Percentiles rank a stretch among this genome's conserved stretches.
Evolutionary conservation across 2,329 filamentous ascomycete species (phyloP).

Genomic region (Aspergillus viridinutans): DNA sequence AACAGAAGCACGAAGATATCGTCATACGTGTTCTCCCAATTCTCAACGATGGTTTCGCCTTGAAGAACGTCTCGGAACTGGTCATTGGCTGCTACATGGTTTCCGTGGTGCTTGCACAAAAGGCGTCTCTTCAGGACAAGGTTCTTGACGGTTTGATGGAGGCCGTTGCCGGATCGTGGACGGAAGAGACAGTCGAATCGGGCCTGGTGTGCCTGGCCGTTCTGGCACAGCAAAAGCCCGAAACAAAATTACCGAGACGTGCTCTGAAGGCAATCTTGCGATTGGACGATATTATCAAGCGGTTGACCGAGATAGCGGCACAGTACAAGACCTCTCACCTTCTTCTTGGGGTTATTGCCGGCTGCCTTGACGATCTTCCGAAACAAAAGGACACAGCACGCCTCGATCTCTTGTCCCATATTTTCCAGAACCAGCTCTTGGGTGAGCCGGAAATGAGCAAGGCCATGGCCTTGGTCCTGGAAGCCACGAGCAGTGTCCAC

Average conservation of each 20-base stretch:
- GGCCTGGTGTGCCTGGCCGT: constrained; percentile 77
- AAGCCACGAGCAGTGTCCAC: constrained; percentile 45
- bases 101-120: constrained; percentile 76
- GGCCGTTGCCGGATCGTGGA: constrained; percentile 74
- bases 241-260: constrained; percentile 63
- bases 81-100: constrained; percentile 91
- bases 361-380: constrained; percentile 30
- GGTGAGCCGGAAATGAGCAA: constrained; percentile 25
- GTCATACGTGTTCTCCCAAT: constrained; percentile 65
- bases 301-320: constrained; percentile 30
- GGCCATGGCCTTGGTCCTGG: constrained; percentile 32
- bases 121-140: constrained; percentile 71
- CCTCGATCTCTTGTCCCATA: constrained; percentile 44
- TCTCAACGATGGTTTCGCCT: constrained; percentile 71
- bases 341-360: constrained; percentile 34
- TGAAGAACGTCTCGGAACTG: constrained; percentile 71
- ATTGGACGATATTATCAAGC: constrained; percentile 28
- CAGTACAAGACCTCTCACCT: constrained; percentile 33
- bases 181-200: constrained; percentile 64
- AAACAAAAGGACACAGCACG: constrained; percentile 33
- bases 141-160: constrained; percentile 87
- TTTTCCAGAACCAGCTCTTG: constrained; percentile 33
- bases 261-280: constrained; percentile 55
- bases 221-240: constrained; percentile 72
- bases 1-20: constrained; percentile 73